These are phyloP conservation scores for Schizochytrium sp. DNA, from an alignment of 108 stramenopile genomes.

Conservation along the genomic window DNA sequence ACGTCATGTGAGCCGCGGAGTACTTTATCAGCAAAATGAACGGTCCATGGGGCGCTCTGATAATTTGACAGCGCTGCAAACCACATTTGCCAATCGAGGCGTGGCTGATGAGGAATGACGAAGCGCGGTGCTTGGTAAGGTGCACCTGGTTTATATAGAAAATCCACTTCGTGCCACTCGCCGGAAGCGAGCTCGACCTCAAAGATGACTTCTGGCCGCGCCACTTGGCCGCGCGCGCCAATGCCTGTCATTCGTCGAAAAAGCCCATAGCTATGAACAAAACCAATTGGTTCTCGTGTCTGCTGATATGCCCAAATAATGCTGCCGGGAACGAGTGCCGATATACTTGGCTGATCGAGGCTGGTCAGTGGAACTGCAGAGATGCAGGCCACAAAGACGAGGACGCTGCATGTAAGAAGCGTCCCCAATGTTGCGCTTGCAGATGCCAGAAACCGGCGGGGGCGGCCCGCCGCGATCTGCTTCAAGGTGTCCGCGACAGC, in stretches of 20 bases:
- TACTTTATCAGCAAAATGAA: constrained; percentile 41
- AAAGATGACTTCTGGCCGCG: constrained; percentile 41
- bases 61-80: constrained; percentile 58
- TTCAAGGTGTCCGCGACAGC: not conserved
- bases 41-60: constrained; percentile 54
- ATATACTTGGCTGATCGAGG: not conserved
- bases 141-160: constrained; percentile 55
- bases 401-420: not conserved
- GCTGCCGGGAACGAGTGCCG: not conserved
- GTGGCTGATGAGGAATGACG: constrained; percentile 57
- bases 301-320: not conserved
- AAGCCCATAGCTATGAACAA: constrained; percentile 46
- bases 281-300: not conserved
- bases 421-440: not conserved
- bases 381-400: not conserved
- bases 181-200: constrained; percentile 33
- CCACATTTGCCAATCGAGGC: constrained; percentile 70
- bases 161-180: constrained; percentile 52
- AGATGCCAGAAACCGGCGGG: not conserved
- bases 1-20: constrained; percentile 23
- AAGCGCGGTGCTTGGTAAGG: constrained; percentile 28
- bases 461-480: not conserved
- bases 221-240: constrained; percentile 6
- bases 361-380: not conserved
- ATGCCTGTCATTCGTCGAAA: constrained; percentile 72